Evolutionary conservation across 2,329 filamentous ascomycete genomes (phyloP).

Genomic region (Exophiala aquamarina): DNA sequence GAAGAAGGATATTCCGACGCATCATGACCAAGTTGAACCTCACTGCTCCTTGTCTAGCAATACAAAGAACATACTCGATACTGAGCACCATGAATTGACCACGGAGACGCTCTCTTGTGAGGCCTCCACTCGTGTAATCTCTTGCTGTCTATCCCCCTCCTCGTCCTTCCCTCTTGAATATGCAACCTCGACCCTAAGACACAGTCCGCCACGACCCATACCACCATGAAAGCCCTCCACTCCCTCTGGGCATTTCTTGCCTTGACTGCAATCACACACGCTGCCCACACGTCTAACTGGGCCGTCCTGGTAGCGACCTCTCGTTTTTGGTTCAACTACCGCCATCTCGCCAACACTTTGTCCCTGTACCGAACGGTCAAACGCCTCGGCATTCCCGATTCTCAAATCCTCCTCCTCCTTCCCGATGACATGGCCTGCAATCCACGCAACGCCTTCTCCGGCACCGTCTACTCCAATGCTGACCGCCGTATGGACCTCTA

Average conservation of each 20-base stretch:
- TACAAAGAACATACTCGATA: no score
- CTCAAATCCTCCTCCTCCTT: constrained; percentile 99
- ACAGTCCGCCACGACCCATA: no score
- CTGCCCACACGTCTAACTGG: constrained; percentile 90
- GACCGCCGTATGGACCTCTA: constrained; percentile 94
- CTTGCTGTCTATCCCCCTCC: no score
- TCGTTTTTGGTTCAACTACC: constrained; percentile 99
- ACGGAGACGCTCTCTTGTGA: no score
- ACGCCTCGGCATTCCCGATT: constrained; percentile 94
- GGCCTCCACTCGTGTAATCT: no score
- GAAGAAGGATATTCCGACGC: no score
- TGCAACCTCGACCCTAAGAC: no score
- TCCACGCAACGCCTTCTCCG: constrained; percentile 94
- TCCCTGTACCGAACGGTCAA: constrained; percentile 98
- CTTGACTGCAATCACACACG: constrained; percentile 10
- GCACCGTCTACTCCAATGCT: constrained; percentile 97
- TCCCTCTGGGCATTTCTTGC: constrained; percentile 15
- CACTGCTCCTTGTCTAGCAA: no score
- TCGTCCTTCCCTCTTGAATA: no score
- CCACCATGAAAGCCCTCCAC: constrained; percentile 10
- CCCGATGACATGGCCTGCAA: constrained; percentile 99
- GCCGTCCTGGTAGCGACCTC: constrained; percentile 98
- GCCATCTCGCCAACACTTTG: constrained; percentile 94
- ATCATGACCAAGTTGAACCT: no score
- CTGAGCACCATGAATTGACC: no score